phyloP scores from a whole-genome alignment of 1,139 yeast species.

The Saccharomyces hybrid region DNA sequence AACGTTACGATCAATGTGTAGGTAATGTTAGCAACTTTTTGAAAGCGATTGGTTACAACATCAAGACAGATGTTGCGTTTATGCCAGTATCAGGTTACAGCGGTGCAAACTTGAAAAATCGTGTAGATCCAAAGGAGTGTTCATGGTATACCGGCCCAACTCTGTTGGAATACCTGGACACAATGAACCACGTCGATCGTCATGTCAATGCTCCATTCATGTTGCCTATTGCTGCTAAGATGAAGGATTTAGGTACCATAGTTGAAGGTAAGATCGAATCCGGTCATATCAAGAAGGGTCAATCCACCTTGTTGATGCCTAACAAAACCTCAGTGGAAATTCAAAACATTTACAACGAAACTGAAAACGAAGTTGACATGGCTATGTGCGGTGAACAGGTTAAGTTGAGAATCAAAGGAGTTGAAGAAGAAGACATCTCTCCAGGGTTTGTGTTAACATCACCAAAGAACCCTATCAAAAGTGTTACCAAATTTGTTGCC shows the following conservation, averaged over 20 bases:
- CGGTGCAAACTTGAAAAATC: slow-evolving; percentile 92
- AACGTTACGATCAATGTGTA: slow-evolving; percentile 93
- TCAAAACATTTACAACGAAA: slow-evolving; percentile 80
- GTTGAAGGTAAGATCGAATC: slow-evolving; percentile 98
- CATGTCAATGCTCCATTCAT: slow-evolving; percentile 90
- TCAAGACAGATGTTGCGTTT: slow-evolving; percentile 72
- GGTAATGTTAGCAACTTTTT: slow-evolving; percentile 68
- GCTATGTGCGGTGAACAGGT: slow-evolving; percentile 98
- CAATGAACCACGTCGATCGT: slow-evolving; percentile 75
- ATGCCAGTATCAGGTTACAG: slow-evolving; percentile 99
- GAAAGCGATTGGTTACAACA: slow-evolving; percentile 81
- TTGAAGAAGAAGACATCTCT: slow-evolving; percentile 93
- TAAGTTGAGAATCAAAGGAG: slow-evolving; percentile 83
- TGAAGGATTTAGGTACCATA: slow-evolving; percentile 93
- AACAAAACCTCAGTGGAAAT: slow-evolving; percentile 79
- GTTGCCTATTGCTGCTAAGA: slow-evolving; percentile 91
- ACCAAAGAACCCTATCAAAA: slow-evolving; percentile 78
- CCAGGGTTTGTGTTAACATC: slow-evolving; percentile 90
- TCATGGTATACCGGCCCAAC: slow-evolving; percentile 97
- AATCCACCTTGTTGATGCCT: slow-evolving; percentile 81
- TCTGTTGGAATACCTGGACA: slow-evolving; percentile 80
- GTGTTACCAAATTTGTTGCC: slow-evolving; percentile 87
- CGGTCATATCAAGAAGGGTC: slow-evolving; percentile 82
- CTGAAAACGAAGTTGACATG: slow-evolving; percentile 86
- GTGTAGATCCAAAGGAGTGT: slow-evolving; percentile 60